Evolutionary conservation across 805 yeast species (phyloP), one percentile per base, ranked within the genome.

Genomic region (Sungouiella thailandica): DNA sequence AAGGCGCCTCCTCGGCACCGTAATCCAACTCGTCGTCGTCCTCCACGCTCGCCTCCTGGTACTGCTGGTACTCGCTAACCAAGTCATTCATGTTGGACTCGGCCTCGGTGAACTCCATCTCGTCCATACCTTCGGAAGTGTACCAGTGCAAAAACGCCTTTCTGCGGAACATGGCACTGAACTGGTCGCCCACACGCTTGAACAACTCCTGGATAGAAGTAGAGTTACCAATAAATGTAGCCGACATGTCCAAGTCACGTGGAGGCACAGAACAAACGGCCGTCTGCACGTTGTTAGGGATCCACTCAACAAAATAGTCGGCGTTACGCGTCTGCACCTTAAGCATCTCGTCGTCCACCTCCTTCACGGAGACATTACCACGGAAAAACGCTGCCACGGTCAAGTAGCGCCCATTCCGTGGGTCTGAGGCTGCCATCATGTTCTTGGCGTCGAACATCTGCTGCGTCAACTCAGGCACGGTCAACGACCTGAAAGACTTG

Each of bases 141-240:
- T 86, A 88, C 96, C 96, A 88, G 65, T 88, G 96, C 67, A 88
- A 80, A 78, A 88, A 88, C 44, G 96, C 96, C 62, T 82, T 83
- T 70, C 93, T 85, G 60, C 85, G 77, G 66, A 83, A 88, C 96
- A 88, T 88, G 41, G 88, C 89, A 49, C 81, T 72, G 66, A 88
- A 88, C 66, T 88, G 96, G 52, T 76, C 86, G 45, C 90, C 90
- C 37, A 85, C 83, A 66, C 96, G 81, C 65, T 80, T 78, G 68
- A 88, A 88, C 53, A 88, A 70, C 62, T 87, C 95, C 68, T 85
- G 95, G 57, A 88, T 84, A 2, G 96, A 83, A 4, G 96, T 88
- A 18, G 96, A 82, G 70, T 88, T 88, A 55, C 95, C 96, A 51
- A 88, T 80, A 55, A 87, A 87, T 9, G 96, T 88, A 28, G 96